Evolutionary conservation across 768 basidiomycete genomes (phyloP).

Genomic region (Symmetrospora coprosmae): DNA sequence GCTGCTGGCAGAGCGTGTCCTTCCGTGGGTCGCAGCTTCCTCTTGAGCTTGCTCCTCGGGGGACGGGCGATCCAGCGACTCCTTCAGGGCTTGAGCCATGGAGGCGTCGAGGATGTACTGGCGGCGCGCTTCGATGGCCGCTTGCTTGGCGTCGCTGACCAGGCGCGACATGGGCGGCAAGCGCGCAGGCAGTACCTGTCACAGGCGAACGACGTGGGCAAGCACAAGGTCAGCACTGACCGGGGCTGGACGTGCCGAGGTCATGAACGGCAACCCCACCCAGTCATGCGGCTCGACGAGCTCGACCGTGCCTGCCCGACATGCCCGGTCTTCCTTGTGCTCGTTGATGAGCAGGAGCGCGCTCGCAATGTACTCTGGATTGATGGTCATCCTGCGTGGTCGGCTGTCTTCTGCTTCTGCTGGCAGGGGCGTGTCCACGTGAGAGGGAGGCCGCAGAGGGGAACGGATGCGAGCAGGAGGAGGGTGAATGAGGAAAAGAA

Average conservation of each 20-base stretch:
- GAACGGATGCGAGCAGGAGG: no score
- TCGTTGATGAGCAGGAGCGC: slow-evolving; percentile 8
- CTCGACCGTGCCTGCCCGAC: background rate
- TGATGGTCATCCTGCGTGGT: no score
- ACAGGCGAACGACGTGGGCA: background rate
- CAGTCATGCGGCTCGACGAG: background rate
- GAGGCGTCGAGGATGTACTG: background rate
- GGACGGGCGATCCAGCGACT: background rate
- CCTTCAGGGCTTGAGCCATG: background rate
- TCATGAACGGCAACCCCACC: background rate
- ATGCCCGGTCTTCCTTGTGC: background rate
- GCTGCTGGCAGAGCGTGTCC: background rate
- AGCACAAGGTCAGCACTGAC: background rate
- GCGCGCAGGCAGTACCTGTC: slow-evolving; percentile 12
- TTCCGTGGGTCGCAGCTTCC: no score
- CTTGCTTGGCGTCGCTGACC: background rate
- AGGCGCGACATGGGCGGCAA: slow-evolving; percentile 9
- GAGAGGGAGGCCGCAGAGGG: no score
- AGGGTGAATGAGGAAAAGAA: no score
- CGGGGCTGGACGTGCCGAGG: no score
- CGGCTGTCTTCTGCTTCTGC: no score
- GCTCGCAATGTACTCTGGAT: slow-evolving; percentile 11
- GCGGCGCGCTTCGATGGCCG: background rate
- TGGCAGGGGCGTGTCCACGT: no score
- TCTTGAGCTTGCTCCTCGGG: no score